phyloP scores from a whole-genome alignment of 805 yeast genomes.

The Cyberlindnera maritima region DNA sequence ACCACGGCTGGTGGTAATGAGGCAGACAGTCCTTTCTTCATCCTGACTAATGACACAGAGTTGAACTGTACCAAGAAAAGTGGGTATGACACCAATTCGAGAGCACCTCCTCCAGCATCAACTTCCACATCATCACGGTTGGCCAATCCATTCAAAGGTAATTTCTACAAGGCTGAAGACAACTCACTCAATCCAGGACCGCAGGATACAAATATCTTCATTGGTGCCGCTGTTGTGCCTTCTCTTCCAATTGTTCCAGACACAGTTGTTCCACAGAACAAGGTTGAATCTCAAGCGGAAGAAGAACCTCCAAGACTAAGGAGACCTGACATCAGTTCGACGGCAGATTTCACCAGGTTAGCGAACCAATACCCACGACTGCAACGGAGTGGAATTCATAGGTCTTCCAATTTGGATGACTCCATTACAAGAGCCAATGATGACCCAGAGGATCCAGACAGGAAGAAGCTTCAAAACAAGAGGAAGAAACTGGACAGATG shows the following conservation, averaged over 20 bases:
- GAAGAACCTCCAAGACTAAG: too few relatives aligned
- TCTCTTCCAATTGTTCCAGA: background rate
- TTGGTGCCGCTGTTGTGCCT: too few relatives aligned
- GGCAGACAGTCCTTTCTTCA: background rate
- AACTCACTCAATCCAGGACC: conserved; percentile 1
- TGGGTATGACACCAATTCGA: background rate
- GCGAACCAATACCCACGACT: too few relatives aligned
- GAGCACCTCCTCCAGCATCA: background rate
- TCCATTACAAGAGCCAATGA: background rate
- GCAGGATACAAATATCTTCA: background rate
- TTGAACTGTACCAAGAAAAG: background rate
- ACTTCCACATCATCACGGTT: conserved; percentile 5
- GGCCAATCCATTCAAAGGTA: background rate
- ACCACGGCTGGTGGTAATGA: background rate
- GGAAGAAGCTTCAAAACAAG: background rate
- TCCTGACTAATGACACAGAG: conserved; percentile 5
- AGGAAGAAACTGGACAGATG: background rate
- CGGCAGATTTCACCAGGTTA: too few relatives aligned
- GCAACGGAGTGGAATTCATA: too few relatives aligned
- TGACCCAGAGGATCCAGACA: background rate
- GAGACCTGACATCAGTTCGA: too few relatives aligned
- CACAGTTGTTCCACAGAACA: background rate
- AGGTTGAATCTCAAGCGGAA: too few relatives aligned
- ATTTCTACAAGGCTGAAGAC: conserved; percentile 20
- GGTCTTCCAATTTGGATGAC: background rate